These are phyloP conservation scores for Diaporthe australafricana DNA, from an alignment of 2,329 filamentous ascomycete species.

Conservation along the genomic window DNA sequence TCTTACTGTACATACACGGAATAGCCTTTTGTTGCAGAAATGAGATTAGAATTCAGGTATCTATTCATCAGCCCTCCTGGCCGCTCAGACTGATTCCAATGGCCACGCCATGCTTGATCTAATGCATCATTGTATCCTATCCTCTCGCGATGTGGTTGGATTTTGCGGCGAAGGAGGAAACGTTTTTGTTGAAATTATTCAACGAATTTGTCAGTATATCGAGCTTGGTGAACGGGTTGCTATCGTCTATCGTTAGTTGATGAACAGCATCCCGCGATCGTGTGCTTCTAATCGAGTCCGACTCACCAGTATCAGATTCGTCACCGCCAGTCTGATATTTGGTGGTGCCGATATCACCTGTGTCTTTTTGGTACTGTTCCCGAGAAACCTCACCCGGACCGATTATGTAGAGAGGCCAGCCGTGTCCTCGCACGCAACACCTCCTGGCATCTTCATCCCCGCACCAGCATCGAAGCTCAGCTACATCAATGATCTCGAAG, in stretches of 20 bases:
- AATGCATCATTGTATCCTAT: fast-evolving
- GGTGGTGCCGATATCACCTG: background rate
- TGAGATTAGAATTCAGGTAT: background rate
- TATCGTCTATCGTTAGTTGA: background rate
- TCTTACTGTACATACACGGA: too few relatives aligned
- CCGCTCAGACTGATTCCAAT: too few relatives aligned
- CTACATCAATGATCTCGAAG: background rate
- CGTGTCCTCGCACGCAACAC: background rate
- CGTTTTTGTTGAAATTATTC: too few relatives aligned
- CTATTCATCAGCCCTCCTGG: too few relatives aligned
- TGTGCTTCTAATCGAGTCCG: too few relatives aligned
- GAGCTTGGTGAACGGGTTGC: background rate
- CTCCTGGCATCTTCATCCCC: background rate
- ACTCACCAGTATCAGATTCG: background rate
- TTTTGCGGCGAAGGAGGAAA: too few relatives aligned
- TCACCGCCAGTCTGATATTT: too few relatives aligned
- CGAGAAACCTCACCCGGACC: background rate
- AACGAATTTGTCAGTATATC: background rate
- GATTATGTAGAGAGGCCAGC: background rate
- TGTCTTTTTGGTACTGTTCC: background rate
- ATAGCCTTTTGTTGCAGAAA: background rate
- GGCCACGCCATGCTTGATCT: too few relatives aligned
- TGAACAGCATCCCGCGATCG: too few relatives aligned
- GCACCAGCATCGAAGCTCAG: background rate
- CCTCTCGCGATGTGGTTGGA: too few relatives aligned